These are phyloP conservation scores for Suhomyces atakaporum DNA, from an alignment of 1,139 yeast species.

Conservation along the genomic window DNA sequence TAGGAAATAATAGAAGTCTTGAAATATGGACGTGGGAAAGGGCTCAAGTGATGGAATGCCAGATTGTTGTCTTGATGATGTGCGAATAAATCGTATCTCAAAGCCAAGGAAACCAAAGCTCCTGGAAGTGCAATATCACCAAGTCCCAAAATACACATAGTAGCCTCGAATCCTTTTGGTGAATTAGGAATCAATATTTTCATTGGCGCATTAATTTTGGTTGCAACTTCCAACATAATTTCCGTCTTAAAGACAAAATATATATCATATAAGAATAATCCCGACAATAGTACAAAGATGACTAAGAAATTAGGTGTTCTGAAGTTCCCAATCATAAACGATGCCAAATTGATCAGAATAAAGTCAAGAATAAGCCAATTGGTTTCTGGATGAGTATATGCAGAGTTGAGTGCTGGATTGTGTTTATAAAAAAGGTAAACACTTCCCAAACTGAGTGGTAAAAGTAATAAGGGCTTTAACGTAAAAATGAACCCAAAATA, in stretches of 20 bases:
- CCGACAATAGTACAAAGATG: slow-evolving; percentile 46
- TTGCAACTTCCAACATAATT: slow-evolving; percentile 66
- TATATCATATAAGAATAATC: slow-evolving; percentile 62
- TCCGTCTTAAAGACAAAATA: slow-evolving; percentile 67
- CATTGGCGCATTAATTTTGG: slow-evolving; percentile 54
- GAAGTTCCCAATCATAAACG: slow-evolving; percentile 34
- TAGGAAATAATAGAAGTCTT: slow-evolving; percentile 44
- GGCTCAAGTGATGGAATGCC: slow-evolving; percentile 42
- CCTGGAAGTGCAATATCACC: slow-evolving; percentile 69
- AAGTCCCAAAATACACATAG: slow-evolving; percentile 44
- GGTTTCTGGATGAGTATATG: slow-evolving; percentile 14
- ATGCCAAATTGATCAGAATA: slow-evolving; percentile 36
- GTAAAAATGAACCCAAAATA: slow-evolving; percentile 36
- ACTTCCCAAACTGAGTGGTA: slow-evolving; percentile 22
- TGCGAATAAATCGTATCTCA: slow-evolving; percentile 50
- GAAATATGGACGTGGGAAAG: slow-evolving; percentile 50
- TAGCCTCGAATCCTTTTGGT: slow-evolving; percentile 3
- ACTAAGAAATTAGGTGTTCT: slow-evolving; percentile 43
- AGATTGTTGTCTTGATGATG: slow-evolving; percentile 30
- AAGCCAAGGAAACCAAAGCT: slow-evolving; percentile 47
- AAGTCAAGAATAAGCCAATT: slow-evolving; percentile 37
- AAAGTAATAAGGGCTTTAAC: slow-evolving; percentile 28
- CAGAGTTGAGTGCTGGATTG: slow-evolving; percentile 23
- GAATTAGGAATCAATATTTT: slow-evolving; percentile 51
- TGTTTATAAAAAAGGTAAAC: slow-evolving; percentile 23